Base-by-base conservation (phyloP, 352 stramenopile species). In the Phytophthora nicotianae region DNA sequence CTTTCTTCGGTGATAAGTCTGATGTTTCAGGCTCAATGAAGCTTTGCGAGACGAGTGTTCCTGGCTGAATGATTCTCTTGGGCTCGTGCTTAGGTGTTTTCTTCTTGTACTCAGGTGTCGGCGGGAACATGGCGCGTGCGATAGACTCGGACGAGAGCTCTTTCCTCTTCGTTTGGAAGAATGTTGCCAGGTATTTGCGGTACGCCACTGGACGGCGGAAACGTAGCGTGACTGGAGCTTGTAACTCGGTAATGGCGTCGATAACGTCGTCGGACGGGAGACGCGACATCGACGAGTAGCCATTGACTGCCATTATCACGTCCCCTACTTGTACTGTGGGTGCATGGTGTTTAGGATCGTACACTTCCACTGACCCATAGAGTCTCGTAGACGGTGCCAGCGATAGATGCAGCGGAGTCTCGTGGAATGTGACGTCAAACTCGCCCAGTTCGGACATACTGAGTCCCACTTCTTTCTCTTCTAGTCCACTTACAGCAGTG, bases 361-460 rank as follows among this genome's bases (percentile, higher is more conserved):
- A 88, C 21, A 93, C 70, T 65, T 93, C 84, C 19, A 93, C 77
- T 0, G 80, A 86, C 5, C 80, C 84, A 53, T 93, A 93, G 13
- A 88, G 58, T n/a, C 84, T 74, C 8, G 84, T 93, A 5, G 80
- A 89, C 41, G 84, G 78, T 8, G 80, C 80, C 13, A 93, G 56
- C 50, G 63, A 57, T 23, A 93, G 57, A 33, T 71, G 68, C 13
- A 91, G 57, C 3, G 84, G 81, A 8, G 67, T 73, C n/a, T 81
- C 62, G 8, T 77, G 61, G 32, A 93, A 82, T 27, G 72, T 87
- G 33, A 81, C 55, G 13, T 70, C 74, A 45, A 86, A 88, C 52
- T 91, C 84, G 21, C 84, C 84, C 50, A 85, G 72, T 5, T 69
- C 46, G 1, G 77, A 86, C 32, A 91, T 16, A 1, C 23, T 20